phyloP scores from a whole-genome alignment of 768 basidiomycete species.

The Russula abietina region DNA sequence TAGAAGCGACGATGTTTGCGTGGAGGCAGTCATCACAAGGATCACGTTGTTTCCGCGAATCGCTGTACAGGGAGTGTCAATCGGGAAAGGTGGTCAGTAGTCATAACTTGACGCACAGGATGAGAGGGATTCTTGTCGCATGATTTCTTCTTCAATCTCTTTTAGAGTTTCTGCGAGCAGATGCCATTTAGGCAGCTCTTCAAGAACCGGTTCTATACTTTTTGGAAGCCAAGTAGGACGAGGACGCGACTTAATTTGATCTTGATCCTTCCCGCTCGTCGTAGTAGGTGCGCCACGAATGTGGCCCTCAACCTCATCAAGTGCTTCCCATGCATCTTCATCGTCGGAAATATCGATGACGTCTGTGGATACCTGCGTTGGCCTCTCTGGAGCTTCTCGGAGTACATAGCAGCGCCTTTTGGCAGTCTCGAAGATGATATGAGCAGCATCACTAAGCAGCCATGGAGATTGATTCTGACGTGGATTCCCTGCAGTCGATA shows the following conservation, averaged over 20 bases:
- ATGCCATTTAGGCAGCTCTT: conserved; percentile 94
- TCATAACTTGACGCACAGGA: conserved; percentile 23
- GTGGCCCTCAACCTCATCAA: conserved; percentile 55
- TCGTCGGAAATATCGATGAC: conserved; percentile 46
- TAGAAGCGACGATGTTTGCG: conserved; percentile 64
- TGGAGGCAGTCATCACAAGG: conserved; percentile 83
- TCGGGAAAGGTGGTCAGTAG: not conserved
- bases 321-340: conserved; percentile 68
- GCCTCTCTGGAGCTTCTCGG: conserved; percentile 20
- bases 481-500: conserved; percentile 42
- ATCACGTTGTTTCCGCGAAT: conserved; percentile 65
- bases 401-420: conserved; percentile 75
- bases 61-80: conserved; percentile 21
- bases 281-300: conserved; percentile 8
- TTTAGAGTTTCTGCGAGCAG: conserved; percentile 77
- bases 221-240: conserved; percentile 63
- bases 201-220: conserved; percentile 78
- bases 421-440: conserved; percentile 75
- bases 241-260: conserved; percentile 23
- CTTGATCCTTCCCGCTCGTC: conserved; percentile 18
- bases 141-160: conserved; percentile 85
- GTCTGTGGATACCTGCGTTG: conserved; percentile 26
- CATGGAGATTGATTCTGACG: conserved; percentile 74
- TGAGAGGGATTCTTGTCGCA: conserved; percentile 46
- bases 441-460: conserved; percentile 90